Base-by-base conservation (phyloP, 2,329 filamentous ascomycete species). In the Dothideomycetes sp. region DNA sequence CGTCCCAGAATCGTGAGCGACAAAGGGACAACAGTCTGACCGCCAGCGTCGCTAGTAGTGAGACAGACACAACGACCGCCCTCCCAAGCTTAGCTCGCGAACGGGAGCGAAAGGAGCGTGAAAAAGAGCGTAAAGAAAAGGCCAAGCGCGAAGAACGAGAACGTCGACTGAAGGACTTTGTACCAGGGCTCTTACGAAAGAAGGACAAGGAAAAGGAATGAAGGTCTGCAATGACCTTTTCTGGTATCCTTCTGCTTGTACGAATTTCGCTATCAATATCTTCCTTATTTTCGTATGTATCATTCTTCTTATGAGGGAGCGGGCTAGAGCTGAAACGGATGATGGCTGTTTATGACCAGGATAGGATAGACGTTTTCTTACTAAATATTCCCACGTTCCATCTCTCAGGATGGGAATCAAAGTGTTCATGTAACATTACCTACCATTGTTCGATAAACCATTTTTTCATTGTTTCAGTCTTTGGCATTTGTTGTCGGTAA, bases 81-180 rank as follows among this genome's bases (percentile, higher is more conserved):
- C 46, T 60, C 15, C 57, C 57, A 5, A 55, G 48, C 33, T 16
- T 45, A 11, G 30, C 25, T 2, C 58, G 58, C 41, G 56, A 60
- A 43, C 50, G 52, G 11, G 56, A 60, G 19, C 19, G 43, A 23
- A 29, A 32, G 19, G 35, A 41, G 25, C 33, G 45, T 18, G 40
- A 46, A 23, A 40, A 61, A 42, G 45, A 41, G 10, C 32, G 22
- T 17, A 47, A 53, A 33, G 49, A 49, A 37, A 53, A 54, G 29
- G 59, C 60, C 30, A 54, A 59, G 16, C 58, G 57, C 29, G 60
- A 62, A 40, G 56, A 55, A n/a, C 61, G 54, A 27, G 55, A 64
- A 45, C 58, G 63, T 25, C 56, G 63, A 5, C 51, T 65, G 34
- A 55, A 61, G 7, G 58, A 56, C 4, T 57, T 67, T 5, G 45